A percentile compares a stretch with the other conserved stretches of the same genome.
Conservation (phyloP, 129 eudicot genomes). For the Helianthus annuus region DNA sequence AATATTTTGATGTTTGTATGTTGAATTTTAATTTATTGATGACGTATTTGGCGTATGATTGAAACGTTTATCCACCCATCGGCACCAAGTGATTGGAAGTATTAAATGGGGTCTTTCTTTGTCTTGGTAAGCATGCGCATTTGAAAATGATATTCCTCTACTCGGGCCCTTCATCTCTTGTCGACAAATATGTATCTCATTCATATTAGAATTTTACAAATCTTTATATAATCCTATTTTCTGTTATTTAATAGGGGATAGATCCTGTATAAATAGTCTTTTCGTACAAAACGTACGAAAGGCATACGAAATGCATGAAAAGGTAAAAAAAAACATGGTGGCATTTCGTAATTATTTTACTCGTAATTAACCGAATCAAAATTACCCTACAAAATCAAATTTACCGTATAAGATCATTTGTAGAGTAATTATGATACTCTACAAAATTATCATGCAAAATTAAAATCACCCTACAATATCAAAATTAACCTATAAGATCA, state of each 20-base stretch:
- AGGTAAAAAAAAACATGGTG: too few relatives aligned
- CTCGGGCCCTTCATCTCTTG: slow-evolving; percentile 2
- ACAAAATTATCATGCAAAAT: too few relatives aligned
- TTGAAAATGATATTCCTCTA: slow-evolving; percentile 18
- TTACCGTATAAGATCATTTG: too few relatives aligned
- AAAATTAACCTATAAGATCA: too few relatives aligned
- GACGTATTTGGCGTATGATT: slow-evolving; percentile 21
- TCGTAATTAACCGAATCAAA: too few relatives aligned
- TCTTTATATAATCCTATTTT: background rate
- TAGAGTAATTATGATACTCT: too few relatives aligned
- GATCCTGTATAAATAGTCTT: too few relatives aligned
- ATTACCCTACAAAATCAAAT: too few relatives aligned
- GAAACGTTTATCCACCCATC: slow-evolving; percentile 29
- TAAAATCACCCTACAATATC: too few relatives aligned
- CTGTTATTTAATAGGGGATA: background rate
- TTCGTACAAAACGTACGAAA: too few relatives aligned
- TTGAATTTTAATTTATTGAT: background rate
- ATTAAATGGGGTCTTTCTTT: slow-evolving; percentile 22
- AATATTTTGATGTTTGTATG: background rate
- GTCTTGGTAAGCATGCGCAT: slow-evolving; percentile 18
- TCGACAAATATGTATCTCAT: background rate
- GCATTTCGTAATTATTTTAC: too few relatives aligned
- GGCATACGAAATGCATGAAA: too few relatives aligned
- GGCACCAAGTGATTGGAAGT: slow-evolving; percentile 21
- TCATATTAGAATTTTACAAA: background rate